Percentiles rank a stretch among this genome's conserved stretches.
These are phyloP conservation scores for Oryza coarctata DNA, from an alignment of 176 grass and related monocot species.

Conservation along the genomic window DNA sequence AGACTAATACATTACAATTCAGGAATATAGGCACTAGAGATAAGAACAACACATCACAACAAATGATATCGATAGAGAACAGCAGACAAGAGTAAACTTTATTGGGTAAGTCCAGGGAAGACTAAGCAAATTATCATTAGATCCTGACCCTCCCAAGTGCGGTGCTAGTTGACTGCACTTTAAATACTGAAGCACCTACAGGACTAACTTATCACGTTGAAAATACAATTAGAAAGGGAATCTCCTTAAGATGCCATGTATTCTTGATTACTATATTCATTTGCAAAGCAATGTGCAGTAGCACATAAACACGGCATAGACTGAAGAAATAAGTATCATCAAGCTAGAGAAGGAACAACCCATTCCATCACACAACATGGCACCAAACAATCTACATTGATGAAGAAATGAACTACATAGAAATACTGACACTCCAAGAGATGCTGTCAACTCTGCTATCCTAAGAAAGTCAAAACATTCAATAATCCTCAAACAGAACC, in stretches of 20 bases:
- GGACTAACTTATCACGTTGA: not conserved
- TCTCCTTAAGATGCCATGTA: not conserved
- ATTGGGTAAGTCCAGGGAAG: not conserved
- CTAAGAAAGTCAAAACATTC: not conserved
- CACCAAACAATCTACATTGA: not conserved
- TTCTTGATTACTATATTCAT: not conserved
- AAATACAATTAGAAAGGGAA: not conserved
- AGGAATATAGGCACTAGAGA: too few relatives aligned
- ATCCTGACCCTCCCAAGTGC: not conserved
- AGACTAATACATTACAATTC: too few relatives aligned
- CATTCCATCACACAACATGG: not conserved
- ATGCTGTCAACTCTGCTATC: not conserved
- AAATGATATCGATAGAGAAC: too few relatives aligned
- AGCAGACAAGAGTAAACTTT: not conserved
- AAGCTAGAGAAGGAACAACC: not conserved
- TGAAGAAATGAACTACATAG: not conserved
- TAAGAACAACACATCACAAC: too few relatives aligned
- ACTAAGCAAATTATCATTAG: not conserved
- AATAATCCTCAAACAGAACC: not conserved
- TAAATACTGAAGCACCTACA: not conserved
- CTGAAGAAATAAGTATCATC: not conserved
- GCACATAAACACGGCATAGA: not conserved
- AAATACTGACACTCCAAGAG: not conserved
- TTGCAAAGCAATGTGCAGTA: slow-evolving; percentile 5
- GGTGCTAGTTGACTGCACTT: not conserved